Percentiles rank a stretch among this genome's conserved stretches.
Conservation (phyloP, 345 rosid genomes). For the Chamaenerion angustifolium region DNA sequence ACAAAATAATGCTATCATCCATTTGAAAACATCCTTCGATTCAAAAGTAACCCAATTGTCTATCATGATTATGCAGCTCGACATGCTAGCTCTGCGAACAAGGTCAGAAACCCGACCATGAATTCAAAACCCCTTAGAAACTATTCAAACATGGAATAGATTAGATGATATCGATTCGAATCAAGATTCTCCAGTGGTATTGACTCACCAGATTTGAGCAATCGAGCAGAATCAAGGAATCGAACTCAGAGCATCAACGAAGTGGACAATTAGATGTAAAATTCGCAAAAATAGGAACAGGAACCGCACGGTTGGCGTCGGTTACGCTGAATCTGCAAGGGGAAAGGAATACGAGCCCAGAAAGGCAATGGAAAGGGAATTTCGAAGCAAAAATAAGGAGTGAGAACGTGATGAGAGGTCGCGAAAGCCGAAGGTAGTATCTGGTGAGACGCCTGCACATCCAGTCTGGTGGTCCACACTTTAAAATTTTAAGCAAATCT, state of each 20-base stretch:
- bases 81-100: not conserved
- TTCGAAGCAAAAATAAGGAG: constrained; percentile 1
- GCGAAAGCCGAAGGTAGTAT: not conserved
- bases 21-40: too few species aligned
- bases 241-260: too few species aligned
- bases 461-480: not conserved
- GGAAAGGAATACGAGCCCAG: constrained; percentile 8
- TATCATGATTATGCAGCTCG: not conserved
- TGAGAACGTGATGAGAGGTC: not conserved
- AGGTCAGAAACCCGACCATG: not conserved
- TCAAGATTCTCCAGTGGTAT: too few species aligned
- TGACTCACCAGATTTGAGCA: too few species aligned
- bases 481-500: too few species aligned
- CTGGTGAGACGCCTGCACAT: constrained; percentile 1
- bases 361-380: not conserved
- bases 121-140: not conserved
- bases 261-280: too few species aligned
- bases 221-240: too few species aligned
- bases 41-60: too few species aligned
- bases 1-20: too few species aligned
- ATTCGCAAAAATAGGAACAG: too few species aligned
- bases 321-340: not conserved
- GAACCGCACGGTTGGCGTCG: not conserved
- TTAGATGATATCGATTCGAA: too few species aligned
- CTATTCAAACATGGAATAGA: too few species aligned